These are phyloP conservation scores for Colletotrichum tabaci DNA, from an alignment of 2,329 filamentous ascomycete species.

Conservation along the genomic window DNA sequence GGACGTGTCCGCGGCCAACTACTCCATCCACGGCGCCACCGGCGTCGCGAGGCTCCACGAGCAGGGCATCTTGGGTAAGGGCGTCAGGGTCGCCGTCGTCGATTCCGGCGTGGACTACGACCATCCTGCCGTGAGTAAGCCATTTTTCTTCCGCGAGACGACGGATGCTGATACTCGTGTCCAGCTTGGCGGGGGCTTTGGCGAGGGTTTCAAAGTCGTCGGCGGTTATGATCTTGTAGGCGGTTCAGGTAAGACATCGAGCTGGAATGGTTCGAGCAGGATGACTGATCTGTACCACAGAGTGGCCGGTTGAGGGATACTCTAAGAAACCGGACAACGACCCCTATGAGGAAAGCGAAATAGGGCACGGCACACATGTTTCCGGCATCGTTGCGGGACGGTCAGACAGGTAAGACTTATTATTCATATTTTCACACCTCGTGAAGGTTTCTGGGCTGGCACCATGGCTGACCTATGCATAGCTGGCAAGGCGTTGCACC, in stretches of 20 bases:
- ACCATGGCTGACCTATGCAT: not conserved
- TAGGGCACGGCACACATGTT: conserved; percentile 56
- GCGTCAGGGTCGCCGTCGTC: conserved; percentile 56
- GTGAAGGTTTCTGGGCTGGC: too few relatives aligned
- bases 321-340: conserved; percentile 53
- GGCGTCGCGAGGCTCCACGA: conserved; percentile 57
- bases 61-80: conserved; percentile 55
- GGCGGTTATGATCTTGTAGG: conserved; percentile 43
- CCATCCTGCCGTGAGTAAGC: conserved; percentile 52
- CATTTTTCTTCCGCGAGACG: too few relatives aligned
- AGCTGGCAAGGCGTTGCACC: conserved; percentile 48
- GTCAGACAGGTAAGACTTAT: conserved; percentile 20
- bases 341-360: conserved; percentile 49
- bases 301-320: conserved; percentile 14
- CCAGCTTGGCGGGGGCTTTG: conserved; percentile 41
- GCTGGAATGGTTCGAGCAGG: not conserved
- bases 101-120: conserved; percentile 59
- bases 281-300: conserved; percentile 6
- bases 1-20: conserved; percentile 44
- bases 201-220: conserved; percentile 37
- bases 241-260: conserved; percentile 9
- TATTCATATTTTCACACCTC: too few relatives aligned
- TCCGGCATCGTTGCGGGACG: conserved; percentile 48
- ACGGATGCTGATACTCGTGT: not conserved
- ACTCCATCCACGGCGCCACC: conserved; percentile 56